A percentile compares a stretch with the other conserved stretches of the same genome.
Conservation (phyloP, 2,329 filamentous ascomycete species). For the Mariannaea sp. region DNA sequence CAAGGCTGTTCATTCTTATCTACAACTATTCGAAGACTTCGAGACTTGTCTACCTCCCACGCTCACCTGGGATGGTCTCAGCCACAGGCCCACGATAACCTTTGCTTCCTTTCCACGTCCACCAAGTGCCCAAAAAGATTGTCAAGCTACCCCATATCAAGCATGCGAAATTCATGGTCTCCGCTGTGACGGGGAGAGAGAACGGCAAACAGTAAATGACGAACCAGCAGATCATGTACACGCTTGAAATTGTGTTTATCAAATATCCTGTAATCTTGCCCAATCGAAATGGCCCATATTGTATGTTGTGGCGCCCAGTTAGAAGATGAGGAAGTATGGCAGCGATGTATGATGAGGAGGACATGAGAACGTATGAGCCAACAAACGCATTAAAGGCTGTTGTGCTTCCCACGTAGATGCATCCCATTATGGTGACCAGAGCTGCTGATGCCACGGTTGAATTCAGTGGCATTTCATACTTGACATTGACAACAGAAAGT, state of each 20-base stretch:
- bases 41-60: background rate
- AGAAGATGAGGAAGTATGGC: conserved; percentile 64
- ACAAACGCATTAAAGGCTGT: conserved; percentile 72
- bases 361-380: conserved; percentile 49
- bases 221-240: conserved; percentile 64
- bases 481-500: conserved; percentile 37
- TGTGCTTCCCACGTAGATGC: conserved; percentile 67
- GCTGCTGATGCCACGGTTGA: conserved; percentile 55
- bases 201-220: conserved; percentile 67
- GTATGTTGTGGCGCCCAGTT: conserved; percentile 41
- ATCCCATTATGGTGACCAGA: conserved; percentile 58
- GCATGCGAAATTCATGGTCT: conserved; percentile 55
- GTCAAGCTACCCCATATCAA: background rate
- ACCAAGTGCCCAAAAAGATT: background rate
- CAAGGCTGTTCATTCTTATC: too few relatives aligned
- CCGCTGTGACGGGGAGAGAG: conserved; percentile 48
- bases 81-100: background rate
- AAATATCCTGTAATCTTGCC: conserved; percentile 50
- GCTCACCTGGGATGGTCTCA: background rate
- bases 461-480: conserved; percentile 43
- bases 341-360: conserved; percentile 56
- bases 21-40: too few relatives aligned
- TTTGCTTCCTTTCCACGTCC: background rate
- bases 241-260: conserved; percentile 55
- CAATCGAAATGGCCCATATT: conserved; percentile 63